Base-by-base conservation (phyloP, 805 yeast species). In the Lipomyces chichibuensis region DNA sequence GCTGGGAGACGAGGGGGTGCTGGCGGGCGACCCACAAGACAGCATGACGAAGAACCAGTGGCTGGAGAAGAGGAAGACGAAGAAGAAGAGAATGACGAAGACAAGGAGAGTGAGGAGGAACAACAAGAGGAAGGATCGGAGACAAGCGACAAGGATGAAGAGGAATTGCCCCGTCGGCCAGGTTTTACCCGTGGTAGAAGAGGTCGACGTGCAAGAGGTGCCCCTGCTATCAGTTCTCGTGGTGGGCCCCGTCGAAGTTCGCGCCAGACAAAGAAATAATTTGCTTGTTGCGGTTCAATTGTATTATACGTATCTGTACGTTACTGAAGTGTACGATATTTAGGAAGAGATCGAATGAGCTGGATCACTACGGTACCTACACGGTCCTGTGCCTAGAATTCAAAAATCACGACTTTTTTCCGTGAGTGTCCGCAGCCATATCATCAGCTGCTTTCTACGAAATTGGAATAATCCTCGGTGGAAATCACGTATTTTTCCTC, bases 131-230 rank as follows among this genome's bases (percentile, higher is more conserved):
- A 52, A 11, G 60, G n/a, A 4, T 33, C 55, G 7, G 59, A 51
- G 29, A 17, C 2, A 35, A 59, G 61, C 32, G 73, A 66, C 49
- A 64, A 62, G 63, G 70, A 62, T 20, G 69, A 61, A 32, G 72
- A 69, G 33, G 62, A 52, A 11, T 49, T 60, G 9, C 33, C n/a
- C 52, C 25, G 29, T 29, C 63, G 37, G 20, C 43, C 32, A 2
- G 49, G 63, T 57, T 8, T 71, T 64, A n/a, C 14, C 13, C 56
- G 65, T 8, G 60, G 54, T 29, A 49, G 62, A n/a, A 20, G 65
- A 14, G 64, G 65, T n/a, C 56, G 65, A 25, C 57, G 60, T 13
- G 65, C 59, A 37, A 20, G 58, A 11, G 55, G 55, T 52, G 59
- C 57, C 14, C 33, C 66, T 52, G 63, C 60, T 25, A n/a, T 27